phyloP scores from a whole-genome alignment of 2,329 filamentous ascomycete species.

The Phaeosphaeriaceae sp. region DNA sequence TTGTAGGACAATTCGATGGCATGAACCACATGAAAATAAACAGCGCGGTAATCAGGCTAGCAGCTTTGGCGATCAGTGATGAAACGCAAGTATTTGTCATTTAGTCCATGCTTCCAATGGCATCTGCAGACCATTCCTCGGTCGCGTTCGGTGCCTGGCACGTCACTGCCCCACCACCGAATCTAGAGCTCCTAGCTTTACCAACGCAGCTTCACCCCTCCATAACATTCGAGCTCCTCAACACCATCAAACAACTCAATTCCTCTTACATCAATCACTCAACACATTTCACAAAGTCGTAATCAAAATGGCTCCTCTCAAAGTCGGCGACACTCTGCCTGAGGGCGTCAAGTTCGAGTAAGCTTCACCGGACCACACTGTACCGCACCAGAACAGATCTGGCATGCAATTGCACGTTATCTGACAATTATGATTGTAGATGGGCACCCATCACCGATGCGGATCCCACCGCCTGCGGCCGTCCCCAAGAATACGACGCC shows the following conservation, averaged over 20 bases:
- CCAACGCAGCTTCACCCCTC: constrained; percentile 20
- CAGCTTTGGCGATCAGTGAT: constrained; percentile 4
- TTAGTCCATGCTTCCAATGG: constrained; percentile 1
- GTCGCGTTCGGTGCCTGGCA: constrained; percentile 6
- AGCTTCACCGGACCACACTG: constrained; percentile 7
- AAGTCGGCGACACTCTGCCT: constrained; percentile 85
- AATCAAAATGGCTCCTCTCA: constrained; percentile 68
- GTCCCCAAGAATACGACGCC: constrained; percentile 79
- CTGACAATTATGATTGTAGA: constrained; percentile 47
- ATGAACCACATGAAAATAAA: neutral
- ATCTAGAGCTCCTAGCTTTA: constrained; percentile 24
- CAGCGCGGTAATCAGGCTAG: neutral
- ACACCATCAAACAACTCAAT: constrained; percentile 6
- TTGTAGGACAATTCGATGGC: neutral
- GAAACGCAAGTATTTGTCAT: constrained; percentile 26
- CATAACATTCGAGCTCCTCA: constrained; percentile 1
- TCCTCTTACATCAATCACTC: neutral
- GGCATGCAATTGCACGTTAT: neutral
- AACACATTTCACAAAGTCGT: constrained; percentile 5
- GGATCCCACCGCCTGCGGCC: constrained; percentile 76
- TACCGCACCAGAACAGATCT: neutral
- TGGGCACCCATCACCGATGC: constrained; percentile 82
- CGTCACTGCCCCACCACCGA: constrained; percentile 12
- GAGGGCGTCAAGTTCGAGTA: constrained; percentile 78
- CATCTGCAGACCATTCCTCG: constrained; percentile 6